Base-by-base conservation (phyloP, 371 early-diverging fungal genomes). In the Apophysomyces trapeziformis region DNA sequence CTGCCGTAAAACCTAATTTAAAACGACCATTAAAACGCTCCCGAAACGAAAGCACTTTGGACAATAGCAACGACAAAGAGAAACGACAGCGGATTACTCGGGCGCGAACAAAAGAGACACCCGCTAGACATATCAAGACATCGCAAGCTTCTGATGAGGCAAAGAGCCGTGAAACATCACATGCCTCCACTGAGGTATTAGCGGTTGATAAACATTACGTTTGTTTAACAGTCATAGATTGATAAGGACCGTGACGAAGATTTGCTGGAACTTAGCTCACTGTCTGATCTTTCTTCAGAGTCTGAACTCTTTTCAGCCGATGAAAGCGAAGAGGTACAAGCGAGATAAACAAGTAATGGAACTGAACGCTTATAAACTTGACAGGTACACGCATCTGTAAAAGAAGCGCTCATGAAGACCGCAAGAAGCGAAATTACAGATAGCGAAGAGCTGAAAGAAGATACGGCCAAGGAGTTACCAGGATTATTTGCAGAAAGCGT, bases 211-310 rank as follows among this genome's bases (percentile, higher is more conserved):
- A 14, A 14, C 14, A 12, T 13, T 45, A 45, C 16, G 8, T 9
- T 47, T 47, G 13, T 16, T 26, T 50, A 18, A 50, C 11, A 16
- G 21, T 21, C n/a, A 9, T 21, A 50, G 54, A 26, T 26, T 11
- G 54, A 21, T 9, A 50, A 21, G 7, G 54, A 21, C 11, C 21
- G 61, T 57, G 63, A 69, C 18, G 62, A 71, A 6, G 75, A 72
- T 37, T 12, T 73, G 16, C 32, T 73, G 32, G 74, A 70, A 32
- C 38, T 76, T 16, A 73, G 79, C n/a, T 79, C 79, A 8, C 38
- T 76, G 37, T 79, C 79, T 5, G 79, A 79, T 44, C 26, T 79
- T 2, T 80, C 80, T 14, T 76, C 75, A 37, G 67, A 69, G 26
- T 67, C 71, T 21, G 77, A 74, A 12, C 18, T 65, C 0, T 69